Percentiles rank a stretch among this genome's conserved stretches.
These are phyloP conservation scores for Monilinia fructicola DNA, from an alignment of 2,329 filamentous ascomycete genomes.

Conservation along the genomic window DNA sequence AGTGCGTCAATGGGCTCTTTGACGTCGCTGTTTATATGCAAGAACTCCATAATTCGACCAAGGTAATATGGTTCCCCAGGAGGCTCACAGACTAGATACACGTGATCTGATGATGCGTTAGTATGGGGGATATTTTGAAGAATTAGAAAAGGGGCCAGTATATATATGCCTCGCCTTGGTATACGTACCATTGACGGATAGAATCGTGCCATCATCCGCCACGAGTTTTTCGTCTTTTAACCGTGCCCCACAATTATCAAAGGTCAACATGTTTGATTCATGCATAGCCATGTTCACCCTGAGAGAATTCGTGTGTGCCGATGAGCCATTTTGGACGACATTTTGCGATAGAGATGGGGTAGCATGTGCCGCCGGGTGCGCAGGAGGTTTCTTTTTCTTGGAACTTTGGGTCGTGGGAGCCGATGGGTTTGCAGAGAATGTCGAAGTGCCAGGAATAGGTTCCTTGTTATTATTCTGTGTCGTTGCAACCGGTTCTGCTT, in stretches of 20 bases:
- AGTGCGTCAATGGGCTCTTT: conserved; percentile 77
- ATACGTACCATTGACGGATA: conserved; percentile 79
- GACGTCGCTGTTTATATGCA: conserved; percentile 75
- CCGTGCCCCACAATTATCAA: conserved; percentile 67
- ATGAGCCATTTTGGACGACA: conserved; percentile 23
- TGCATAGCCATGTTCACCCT: conserved; percentile 39
- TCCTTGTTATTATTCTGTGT: conserved; percentile 44
- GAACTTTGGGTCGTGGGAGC: conserved; percentile 49
- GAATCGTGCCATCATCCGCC: conserved; percentile 85
- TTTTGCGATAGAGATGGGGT: conserved; percentile 22
- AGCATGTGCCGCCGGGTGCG: conserved; percentile 30
- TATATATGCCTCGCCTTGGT: conserved; percentile 4
- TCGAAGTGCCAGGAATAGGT: conserved; percentile 56
- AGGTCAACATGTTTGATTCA: conserved; percentile 86
- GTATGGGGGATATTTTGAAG: conserved; percentile 8
- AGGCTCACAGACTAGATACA: conserved; percentile 95
- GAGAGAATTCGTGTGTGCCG: conserved; percentile 26
- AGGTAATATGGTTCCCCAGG: conserved; percentile 98
- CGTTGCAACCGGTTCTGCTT: conserved; percentile 35
- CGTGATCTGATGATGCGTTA: conserved; percentile 60
- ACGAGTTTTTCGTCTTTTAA: conserved; percentile 76
- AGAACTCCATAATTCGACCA: conserved; percentile 96
- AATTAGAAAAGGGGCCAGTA: not conserved
- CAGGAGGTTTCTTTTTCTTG: conserved; percentile 81
- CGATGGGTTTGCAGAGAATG: conserved; percentile 52